Base-by-base conservation (phyloP, 2,329 filamentous ascomycete species). In the Periconia macrospinosa region DNA sequence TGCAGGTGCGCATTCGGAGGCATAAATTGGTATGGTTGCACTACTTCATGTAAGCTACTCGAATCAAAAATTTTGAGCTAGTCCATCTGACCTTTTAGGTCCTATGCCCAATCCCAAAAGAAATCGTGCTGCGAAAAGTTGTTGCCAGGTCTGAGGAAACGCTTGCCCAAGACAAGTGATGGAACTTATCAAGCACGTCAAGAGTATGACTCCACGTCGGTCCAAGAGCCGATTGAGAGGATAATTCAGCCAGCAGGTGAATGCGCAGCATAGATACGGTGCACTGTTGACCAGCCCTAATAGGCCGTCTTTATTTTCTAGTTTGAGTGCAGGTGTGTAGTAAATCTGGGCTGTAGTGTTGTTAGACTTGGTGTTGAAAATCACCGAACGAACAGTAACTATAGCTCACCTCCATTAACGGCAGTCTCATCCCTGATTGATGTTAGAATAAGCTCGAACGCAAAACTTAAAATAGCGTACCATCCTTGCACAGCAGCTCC, bases 1-100 rank as follows among this genome's bases (percentile, higher is more conserved):
- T 1, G 79, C 76, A 0, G 79, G 79, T 0, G 76, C 71, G 47
- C 75, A 76, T 58, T 81, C 79, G 1, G 78, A 78, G 0, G 76
- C 75, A 56, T 79, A 80, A 10, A 37, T 37, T 3, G 33, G 33
- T 37, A 37, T 37, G 11, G 33, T 37, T 3, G 33, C 33, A 37
- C 33, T 37, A n/a, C 5, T 8, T 27, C 33, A n/a, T 10, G 11
- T 37, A 6, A 37, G 11, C 11, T 37, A 37, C 15, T 37, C 11
- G 15, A 37, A 37, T 6, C 11, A 33, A 13, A 7, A 33, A n/a
- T 37, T 37, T 3, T 14, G 15, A n/a, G 33, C 11, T 3, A 37
- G 11, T n/a, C 8, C 23, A 13, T 46, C 53, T 15, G 33, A 58
- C 55, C 57, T 61, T 47, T 63, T 63, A 15, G 57, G 56, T 3